These are phyloP conservation scores for Beverwykella pulmonaria DNA, from an alignment of 495 filamentous ascomycete genomes.

Conservation along the genomic window DNA sequence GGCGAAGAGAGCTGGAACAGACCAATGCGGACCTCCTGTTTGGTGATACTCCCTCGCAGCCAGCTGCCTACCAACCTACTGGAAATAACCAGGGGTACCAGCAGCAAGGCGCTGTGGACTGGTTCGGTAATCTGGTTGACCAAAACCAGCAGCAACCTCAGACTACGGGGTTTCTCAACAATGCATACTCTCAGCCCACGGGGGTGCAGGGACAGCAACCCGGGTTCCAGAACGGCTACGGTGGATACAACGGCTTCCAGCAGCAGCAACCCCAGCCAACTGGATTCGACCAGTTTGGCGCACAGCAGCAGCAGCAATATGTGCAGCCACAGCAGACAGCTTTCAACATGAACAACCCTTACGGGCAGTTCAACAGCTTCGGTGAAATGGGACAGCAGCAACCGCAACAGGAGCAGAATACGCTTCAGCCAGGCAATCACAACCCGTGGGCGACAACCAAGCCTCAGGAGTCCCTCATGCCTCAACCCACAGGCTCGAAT, in stretches of 20 bases:
- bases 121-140: conserved; percentile 90
- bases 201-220: conserved; percentile 49
- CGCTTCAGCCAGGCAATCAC: conserved; percentile 73
- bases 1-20: conserved; percentile 86
- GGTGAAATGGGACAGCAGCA: conserved; percentile 54
- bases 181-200: conserved; percentile 73
- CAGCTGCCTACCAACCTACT: conserved; percentile 72
- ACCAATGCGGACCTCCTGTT: conserved; percentile 85
- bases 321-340: conserved; percentile 74
- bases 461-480: conserved; percentile 56
- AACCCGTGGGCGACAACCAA: conserved; percentile 72
- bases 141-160: conserved; percentile 70
- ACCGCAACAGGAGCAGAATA: conserved; percentile 57
- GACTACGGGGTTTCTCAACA: conserved; percentile 81
- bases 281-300: conserved; percentile 48
- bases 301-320: conserved; percentile 50
- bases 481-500: conserved; percentile 85
- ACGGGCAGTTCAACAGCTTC: conserved; percentile 58
- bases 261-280: conserved; percentile 64
- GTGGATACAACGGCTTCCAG: conserved; percentile 51
- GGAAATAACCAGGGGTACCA: conserved; percentile 96
- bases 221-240: conserved; percentile 62
- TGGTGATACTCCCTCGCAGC: conserved; percentile 67
- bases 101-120: conserved; percentile 92
- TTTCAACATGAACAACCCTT: conserved; percentile 71